Base-by-base conservation (phyloP, 2,329 filamentous ascomycete species). In the Pseudopyrenochaeta lycopersici region DNA sequence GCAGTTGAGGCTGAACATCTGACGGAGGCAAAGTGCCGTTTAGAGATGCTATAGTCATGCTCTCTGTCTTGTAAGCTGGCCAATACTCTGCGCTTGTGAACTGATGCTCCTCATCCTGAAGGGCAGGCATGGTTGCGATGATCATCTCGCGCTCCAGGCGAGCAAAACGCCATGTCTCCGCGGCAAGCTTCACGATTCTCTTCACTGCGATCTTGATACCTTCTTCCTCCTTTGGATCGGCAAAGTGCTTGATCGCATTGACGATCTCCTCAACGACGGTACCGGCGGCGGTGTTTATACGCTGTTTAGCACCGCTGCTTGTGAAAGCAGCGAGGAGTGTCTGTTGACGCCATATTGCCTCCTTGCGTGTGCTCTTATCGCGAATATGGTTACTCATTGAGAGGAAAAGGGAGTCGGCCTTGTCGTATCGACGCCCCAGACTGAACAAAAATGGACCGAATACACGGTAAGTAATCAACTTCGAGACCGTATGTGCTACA, bases 391-490 rank as follows among this genome's bases (percentile, higher is more conserved):
- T 79, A 27, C 83, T 84, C 56, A 85, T 78, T 55, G 81, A 80
- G 51, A 80, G 76, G 68, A 86, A 83, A 56, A 84, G 77, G 2
- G 78, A 81, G 56, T 85, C 82, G n/a, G 81, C 81, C 61, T 84
- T 83, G 64, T 84, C 82, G 62, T 82, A 82, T 30, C 81, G 74
- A 40, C 80, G 78, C 30, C 82, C 81, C 2, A 84, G 73, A 21
- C 81, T 84, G 72, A 86, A 86, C 20, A 86, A 63, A 74, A 85
- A 86, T 1, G 83, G 84, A 21, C 82, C 80, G 71, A 85, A 85
- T 31, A 85, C 81, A 32, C 82, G 78, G 62, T 81, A 81, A 7
- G 81, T 84, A 46, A 86, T 73, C n/a, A 83, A 80, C 50, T 81
- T 83, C 12, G 82, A 84, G 36, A 86, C 77, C n/a, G 81, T 77